Evolutionary conservation across 2,329 filamentous ascomycete species (phyloP).

Genomic region (Didymella arachidicola): DNA sequence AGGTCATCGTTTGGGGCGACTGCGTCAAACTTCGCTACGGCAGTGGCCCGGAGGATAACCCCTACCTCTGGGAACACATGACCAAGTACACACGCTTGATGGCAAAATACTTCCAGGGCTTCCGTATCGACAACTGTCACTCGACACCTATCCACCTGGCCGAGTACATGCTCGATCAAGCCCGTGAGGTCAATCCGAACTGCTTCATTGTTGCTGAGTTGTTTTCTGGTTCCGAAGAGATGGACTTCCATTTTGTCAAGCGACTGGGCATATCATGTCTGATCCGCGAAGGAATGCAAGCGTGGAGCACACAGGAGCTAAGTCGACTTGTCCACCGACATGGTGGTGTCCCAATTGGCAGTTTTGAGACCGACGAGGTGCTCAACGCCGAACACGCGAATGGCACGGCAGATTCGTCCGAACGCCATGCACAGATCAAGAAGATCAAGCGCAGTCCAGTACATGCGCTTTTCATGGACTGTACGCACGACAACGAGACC

Average conservation of each 20-base stretch:
- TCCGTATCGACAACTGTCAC: constrained; percentile 98
- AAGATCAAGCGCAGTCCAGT: constrained; percentile 87
- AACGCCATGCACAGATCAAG: constrained; percentile 70
- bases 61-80: constrained; percentile 96
- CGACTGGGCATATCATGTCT: constrained; percentile 88
- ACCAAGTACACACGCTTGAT: constrained; percentile 88
- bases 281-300: constrained; percentile 97
- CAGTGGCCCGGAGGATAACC: constrained; percentile 78
- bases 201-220: constrained; percentile 93
- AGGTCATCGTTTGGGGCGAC: constrained; percentile 98
- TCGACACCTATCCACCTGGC: constrained; percentile 95
- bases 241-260: constrained; percentile 95
- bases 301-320: constrained; percentile 92
- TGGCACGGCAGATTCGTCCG: constrained; percentile 25
- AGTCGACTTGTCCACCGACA: constrained; percentile 93
- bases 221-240: constrained; percentile 94
- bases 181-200: constrained; percentile 85
- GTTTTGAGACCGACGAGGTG: constrained; percentile 92
- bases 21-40: constrained; percentile 98
- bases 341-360: constrained; percentile 92
- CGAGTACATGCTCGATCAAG: constrained; percentile 92
- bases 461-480: constrained; percentile 97
- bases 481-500: constrained; percentile 97
- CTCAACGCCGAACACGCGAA: constrained; percentile 64
- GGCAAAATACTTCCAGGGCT: constrained; percentile 93